Base-by-base conservation (phyloP, 176 grass and related monocot species). In the Avena eriantha region DNA sequence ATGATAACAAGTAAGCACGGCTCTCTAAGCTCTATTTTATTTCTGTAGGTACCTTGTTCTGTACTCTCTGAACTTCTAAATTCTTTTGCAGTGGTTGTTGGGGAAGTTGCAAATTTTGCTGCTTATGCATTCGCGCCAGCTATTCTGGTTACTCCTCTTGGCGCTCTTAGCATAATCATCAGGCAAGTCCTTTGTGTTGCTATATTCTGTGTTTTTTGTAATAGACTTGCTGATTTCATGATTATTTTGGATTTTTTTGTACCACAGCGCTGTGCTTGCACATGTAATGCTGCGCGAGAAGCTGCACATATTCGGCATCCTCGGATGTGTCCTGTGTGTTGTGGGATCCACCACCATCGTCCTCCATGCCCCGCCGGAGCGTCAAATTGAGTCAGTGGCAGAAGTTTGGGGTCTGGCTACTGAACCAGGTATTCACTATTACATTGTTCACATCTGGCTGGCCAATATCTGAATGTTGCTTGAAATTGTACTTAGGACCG, bases 101-200 rank as follows among this genome's bases (percentile, higher is more conserved):
- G 94, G 14, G 94, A 97, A 87, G 85, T 97, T 69, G 94, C 94
- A 47, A 97, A 97, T 80, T 97, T 97, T 84, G 94, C 90, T 19
- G 94, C 94, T 49, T 97, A 97, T 85, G 94, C 94, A 85, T 97
- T 97, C 82, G 89, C 94, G 57, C 92, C 94, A 46, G 92, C 94
- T 50, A 97, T 97, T 92, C 84, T 97, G 76, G 94, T 97, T 31
- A 97, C 94, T 86, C 94, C 94, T 80, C 94, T 97, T 88, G 94
- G 94, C 12, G 92, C 94, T 69, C 92, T 97, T 68, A 97, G 94
- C 89, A 97, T 97, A 81, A 97, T 97, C 68, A 90, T 93, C 85
- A 97, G 94, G 94, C 84, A 90, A 75, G 83, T 5, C 48, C 76
- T 41, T 54, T 63, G 8, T 70, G 9, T 65, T 81, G 8, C 13